Conservation (phyloP, 2,329 filamentous ascomycete species). For the Verticillium nubilum region DNA sequence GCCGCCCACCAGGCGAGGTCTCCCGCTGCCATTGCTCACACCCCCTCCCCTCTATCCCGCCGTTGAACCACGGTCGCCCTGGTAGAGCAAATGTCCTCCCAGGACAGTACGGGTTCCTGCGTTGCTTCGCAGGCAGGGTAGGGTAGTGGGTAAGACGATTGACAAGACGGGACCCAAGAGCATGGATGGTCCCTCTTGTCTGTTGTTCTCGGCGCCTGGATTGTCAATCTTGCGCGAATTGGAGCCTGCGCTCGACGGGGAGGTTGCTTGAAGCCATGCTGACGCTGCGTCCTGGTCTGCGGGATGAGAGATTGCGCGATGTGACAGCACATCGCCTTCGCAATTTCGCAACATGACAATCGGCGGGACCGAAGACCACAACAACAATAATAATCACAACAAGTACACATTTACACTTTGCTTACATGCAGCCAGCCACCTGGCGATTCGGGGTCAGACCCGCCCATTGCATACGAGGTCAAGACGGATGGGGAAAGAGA, state of each 20-base stretch:
- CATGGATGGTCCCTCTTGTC: not conserved
- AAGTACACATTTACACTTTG: not conserved
- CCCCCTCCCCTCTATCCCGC: not conserved
- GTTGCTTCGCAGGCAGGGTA: not conserved
- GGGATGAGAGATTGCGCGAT: not conserved
- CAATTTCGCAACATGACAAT: not conserved
- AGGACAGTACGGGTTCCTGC: not conserved
- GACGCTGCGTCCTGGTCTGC: not conserved
- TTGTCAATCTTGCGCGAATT: not conserved
- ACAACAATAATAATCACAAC: not conserved
- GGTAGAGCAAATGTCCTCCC: not conserved
- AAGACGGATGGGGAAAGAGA: not conserved
- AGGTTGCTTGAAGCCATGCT: not conserved
- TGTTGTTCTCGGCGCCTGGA: not conserved
- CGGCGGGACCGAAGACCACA: not conserved
- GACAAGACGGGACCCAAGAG: not conserved
- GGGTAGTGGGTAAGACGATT: not conserved
- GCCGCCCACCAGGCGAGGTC: not conserved
- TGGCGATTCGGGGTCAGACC: not conserved
- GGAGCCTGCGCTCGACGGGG: not conserved
- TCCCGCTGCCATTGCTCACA: not conserved
- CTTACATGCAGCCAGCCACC: not conserved
- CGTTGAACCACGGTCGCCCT: not conserved
- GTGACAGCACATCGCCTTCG: not conserved
- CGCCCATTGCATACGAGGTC: not conserved